phyloP scores from a whole-genome alignment of 2,329 filamentous ascomycete species.

The Nigrospora sphaerica region DNA sequence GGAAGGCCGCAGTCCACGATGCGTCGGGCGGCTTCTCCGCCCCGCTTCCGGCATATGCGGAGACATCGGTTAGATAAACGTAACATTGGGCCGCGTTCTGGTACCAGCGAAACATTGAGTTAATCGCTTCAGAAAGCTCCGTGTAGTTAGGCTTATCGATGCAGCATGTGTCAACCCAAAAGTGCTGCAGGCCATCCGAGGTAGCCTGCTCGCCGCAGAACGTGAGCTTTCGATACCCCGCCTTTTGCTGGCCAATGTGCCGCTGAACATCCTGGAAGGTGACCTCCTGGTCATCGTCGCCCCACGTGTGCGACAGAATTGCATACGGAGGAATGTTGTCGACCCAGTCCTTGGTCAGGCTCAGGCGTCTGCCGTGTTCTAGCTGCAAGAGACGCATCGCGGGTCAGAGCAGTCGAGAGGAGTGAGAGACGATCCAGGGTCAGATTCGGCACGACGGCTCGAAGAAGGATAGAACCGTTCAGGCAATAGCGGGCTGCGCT shows the following conservation, averaged over 20 bases:
- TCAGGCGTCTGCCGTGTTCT: too few species aligned
- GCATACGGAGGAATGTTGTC: not conserved
- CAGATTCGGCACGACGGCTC: too few species aligned
- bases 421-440: too few species aligned
- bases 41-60: not conserved
- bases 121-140: not conserved
- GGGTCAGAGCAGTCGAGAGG: too few species aligned
- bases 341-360: too few species aligned
- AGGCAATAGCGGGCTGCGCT: too few species aligned
- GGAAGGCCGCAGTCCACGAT: not conserved
- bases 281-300: not conserved
- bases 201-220: conserved; percentile 1
- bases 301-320: not conserved
- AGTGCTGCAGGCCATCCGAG: not conserved
- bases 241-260: not conserved
- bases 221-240: not conserved
- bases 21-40: not conserved
- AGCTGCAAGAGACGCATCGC: too few species aligned
- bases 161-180: conserved; percentile 2
- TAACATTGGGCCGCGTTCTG: not conserved
- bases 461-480: too few species aligned
- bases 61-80: not conserved
- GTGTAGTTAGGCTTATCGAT: conserved; percentile 1
- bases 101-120: conserved; percentile 3
- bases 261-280: not conserved